phyloP scores from a whole-genome alignment of 1,139 yeast genomes.

The Neolecta irregularis region DNA sequence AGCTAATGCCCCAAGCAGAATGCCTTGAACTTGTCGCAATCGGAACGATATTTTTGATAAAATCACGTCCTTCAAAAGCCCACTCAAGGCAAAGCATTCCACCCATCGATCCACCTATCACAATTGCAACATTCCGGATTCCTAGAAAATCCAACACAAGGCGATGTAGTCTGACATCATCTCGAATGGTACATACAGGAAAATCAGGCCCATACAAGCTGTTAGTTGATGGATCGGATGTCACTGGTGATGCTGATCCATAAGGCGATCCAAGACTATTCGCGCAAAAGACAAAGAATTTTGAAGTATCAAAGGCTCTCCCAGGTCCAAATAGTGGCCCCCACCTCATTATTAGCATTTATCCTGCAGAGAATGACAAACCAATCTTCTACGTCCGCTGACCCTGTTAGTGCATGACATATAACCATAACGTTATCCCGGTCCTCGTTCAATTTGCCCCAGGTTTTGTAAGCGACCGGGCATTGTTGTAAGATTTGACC shows the following conservation, averaged over 20 bases:
- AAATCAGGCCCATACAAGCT: conserved; percentile 76
- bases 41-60: conserved; percentile 60
- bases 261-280: conserved; percentile 92
- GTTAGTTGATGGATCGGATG: conserved; percentile 57
- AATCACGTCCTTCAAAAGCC: conserved; percentile 53
- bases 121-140: conserved; percentile 62
- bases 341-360: too few relatives aligned
- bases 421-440: conserved; percentile 68
- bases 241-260: conserved; percentile 86
- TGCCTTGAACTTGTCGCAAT: conserved; percentile 89
- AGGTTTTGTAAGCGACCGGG: conserved; percentile 89
- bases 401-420: conserved; percentile 91
- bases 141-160: conserved; percentile 57
- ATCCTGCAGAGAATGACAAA: conserved; percentile 13
- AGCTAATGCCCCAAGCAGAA: conserved; percentile 96
- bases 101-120: conserved; percentile 97
- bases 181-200: conserved; percentile 82
- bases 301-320: conserved; percentile 78
- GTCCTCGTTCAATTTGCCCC: conserved; percentile 64
- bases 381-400: conserved; percentile 93
- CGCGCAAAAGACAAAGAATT: conserved; percentile 71
- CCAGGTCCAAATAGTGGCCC: conserved; percentile 82
- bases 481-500: conserved; percentile 59
- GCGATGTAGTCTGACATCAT: conserved; percentile 69
- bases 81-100: conserved; percentile 95